Base-by-base conservation (phyloP, 345 rosid genomes). In the Gossypium herbaceum region DNA sequence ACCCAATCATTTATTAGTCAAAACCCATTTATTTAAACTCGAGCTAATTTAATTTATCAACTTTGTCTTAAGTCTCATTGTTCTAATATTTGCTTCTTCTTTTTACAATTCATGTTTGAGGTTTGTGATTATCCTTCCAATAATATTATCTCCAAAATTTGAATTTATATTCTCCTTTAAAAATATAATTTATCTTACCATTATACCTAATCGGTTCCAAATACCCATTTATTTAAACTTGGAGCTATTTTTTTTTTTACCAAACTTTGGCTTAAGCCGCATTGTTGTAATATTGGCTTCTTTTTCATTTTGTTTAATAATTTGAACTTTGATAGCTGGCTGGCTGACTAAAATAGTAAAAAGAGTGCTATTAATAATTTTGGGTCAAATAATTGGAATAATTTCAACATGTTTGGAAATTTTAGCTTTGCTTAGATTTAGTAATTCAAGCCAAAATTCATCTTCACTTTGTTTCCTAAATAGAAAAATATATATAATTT, bases 91-190 rank as follows among this genome's bases (percentile, higher is more conserved):
- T 17, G 39, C 44, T 61, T 51, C 6, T 34, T 29, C 1, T 29
- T 34, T 34, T 34, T 34, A 34, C 39, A 34, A 34, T 34, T 34
- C 1, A 34, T 34, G 39, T 34, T 34, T 34, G 1, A 34, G 39
- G 6, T 34, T 34, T 0, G 6, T 34, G 3, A 34, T 5, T 3
- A 0, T 0, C 0, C 1, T 34, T 0, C 1, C 0, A 29, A 29
- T 29, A 29, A 29, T 29, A 0, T 4, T 29, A 1, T 29, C 1
- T 4, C 0, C 0, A 29, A 0, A 29, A 29, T 29, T 3, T 29
- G 0, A 3, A 29, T 29, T 34, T 4, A 34, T 1, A 0, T 4
- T 34, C 1, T 34, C 1, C 1, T 0, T 34, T 34, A 34, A 0
- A 34, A 34, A 34, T 34, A 0, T 0, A 34, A 34, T 34, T 0